phyloP scores from a whole-genome alignment of 208 protist genomes.

The Phytomonas serpens region DNA sequence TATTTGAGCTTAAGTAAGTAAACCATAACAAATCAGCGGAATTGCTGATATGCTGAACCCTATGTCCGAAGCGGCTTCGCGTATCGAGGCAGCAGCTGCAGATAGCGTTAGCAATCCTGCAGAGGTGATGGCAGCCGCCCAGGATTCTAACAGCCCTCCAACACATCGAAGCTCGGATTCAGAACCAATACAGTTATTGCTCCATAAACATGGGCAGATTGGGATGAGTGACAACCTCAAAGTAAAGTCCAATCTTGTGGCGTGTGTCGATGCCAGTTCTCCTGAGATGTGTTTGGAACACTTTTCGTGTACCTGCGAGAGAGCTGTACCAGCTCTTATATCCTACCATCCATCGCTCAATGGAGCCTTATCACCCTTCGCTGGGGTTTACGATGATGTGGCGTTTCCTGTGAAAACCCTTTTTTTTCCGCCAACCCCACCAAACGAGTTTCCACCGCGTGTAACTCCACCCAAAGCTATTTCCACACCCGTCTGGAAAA shows the following conservation, averaged over 20 bases:
- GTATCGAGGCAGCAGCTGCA: slow-evolving; percentile 14
- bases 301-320: background rate
- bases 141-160: background rate
- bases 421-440: slow-evolving; percentile 56
- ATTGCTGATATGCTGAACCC: slow-evolving; percentile 16
- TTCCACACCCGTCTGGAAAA: slow-evolving; percentile 29
- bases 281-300: background rate
- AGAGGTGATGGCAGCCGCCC: background rate
- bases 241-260: background rate
- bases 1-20: background rate
- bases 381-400: slow-evolving; percentile 54
- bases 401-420: slow-evolving; percentile 52
- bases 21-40: slow-evolving; percentile 6
- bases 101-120: background rate
- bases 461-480: background rate
- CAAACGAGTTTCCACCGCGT: slow-evolving; percentile 30
- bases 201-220: background rate
- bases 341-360: background rate
- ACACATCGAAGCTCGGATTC: background rate
- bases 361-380: slow-evolving; percentile 15
- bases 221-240: background rate
- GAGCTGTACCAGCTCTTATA: background rate
- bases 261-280: background rate
- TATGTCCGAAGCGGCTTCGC: slow-evolving; percentile 12
- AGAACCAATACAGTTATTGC: background rate